Evolutionary conservation across 1,284 basidiomycete genomes (phyloP).

Genomic region (Moesziomyces globuligerus): DNA sequence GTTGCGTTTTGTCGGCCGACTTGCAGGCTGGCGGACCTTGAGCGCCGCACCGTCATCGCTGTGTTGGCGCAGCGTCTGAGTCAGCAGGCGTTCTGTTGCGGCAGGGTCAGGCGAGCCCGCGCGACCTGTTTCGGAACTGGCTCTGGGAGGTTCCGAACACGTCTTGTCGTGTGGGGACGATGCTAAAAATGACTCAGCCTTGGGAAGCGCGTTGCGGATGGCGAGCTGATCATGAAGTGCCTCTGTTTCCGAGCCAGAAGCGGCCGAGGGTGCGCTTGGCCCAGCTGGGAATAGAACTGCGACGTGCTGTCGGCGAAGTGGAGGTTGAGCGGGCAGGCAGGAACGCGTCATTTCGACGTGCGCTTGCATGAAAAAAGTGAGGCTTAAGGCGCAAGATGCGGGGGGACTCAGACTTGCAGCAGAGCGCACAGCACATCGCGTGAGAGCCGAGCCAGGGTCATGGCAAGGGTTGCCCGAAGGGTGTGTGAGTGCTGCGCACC

Average conservation of each 20-base stretch:
- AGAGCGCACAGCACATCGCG: too few species aligned
- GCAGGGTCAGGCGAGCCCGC: neutral
- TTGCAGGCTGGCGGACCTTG: too few species aligned
- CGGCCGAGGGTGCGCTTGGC: too few species aligned
- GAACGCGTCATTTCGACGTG: conserved; percentile 6
- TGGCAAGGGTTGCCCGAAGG: neutral
- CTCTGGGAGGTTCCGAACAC: neutral
- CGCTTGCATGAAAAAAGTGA: neutral
- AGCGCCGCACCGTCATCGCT: too few species aligned
- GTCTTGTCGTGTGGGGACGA: neutral
- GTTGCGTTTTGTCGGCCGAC: too few species aligned
- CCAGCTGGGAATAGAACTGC: too few species aligned
- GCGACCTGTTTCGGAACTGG: neutral
- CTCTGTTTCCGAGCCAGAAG: too few species aligned
- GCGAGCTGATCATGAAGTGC: too few species aligned
- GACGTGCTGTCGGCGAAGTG: neutral
- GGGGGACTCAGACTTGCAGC: conserved; percentile 15
- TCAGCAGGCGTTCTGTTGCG: neutral
- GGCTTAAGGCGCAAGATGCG: conserved; percentile 6
- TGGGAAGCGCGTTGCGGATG: neutral
- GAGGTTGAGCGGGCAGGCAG: neutral
- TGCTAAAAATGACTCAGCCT: neutral
- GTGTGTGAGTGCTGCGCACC: neutral
- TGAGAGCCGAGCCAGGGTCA: conserved; percentile 7
- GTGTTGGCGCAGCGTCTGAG: neutral